Conservation (phyloP, 306 rosid species). For the Alnus rubra region DNA sequence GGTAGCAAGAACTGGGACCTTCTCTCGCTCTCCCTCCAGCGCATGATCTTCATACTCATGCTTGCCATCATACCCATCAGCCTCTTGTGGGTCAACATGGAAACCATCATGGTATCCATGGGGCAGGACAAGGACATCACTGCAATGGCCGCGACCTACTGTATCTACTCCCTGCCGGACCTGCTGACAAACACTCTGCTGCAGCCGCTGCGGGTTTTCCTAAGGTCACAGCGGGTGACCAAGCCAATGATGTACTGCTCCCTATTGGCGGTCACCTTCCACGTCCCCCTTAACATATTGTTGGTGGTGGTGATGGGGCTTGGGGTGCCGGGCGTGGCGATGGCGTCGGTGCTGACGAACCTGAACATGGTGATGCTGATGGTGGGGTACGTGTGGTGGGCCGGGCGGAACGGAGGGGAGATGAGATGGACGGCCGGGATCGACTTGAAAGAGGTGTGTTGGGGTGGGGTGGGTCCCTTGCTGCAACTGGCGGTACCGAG, state of each 20-base stretch:
- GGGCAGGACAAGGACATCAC: slow-evolving; percentile 78
- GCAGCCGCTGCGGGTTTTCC: slow-evolving; percentile 72
- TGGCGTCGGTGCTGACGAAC: slow-evolving; percentile 85
- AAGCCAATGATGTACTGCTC: slow-evolving; percentile 90
- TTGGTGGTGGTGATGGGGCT: slow-evolving; percentile 50
- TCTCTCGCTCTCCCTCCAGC: slow-evolving; percentile 66
- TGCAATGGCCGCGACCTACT: slow-evolving; percentile 65
- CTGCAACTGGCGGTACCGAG: slow-evolving; percentile 81
- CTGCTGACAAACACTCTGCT: slow-evolving; percentile 67
- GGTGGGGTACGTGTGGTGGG: slow-evolving; percentile 60
- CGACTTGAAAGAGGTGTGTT: slow-evolving; percentile 33
- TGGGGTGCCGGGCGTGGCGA: slow-evolving; percentile 85
- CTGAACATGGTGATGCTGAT: slow-evolving; percentile 70
- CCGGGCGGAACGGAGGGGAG: slow-evolving; percentile 35
- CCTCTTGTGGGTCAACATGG: slow-evolving; percentile 70
- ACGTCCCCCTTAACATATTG: slow-evolving; percentile 65
- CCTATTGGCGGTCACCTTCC: slow-evolving; percentile 64
- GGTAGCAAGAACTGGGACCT: slow-evolving; percentile 83
- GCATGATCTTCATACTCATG: slow-evolving; percentile 78
- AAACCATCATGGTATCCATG: slow-evolving; percentile 64
- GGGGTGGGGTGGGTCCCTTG: slow-evolving; percentile 54
- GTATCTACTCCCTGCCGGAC: slow-evolving; percentile 80
- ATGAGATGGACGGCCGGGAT: slow-evolving; percentile 49
- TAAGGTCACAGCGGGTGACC: slow-evolving; percentile 77
- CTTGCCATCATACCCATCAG: slow-evolving; percentile 71